Conservation (phyloP, 2,329 filamentous ascomycete genomes). For the Aureobasidium sp. region DNA sequence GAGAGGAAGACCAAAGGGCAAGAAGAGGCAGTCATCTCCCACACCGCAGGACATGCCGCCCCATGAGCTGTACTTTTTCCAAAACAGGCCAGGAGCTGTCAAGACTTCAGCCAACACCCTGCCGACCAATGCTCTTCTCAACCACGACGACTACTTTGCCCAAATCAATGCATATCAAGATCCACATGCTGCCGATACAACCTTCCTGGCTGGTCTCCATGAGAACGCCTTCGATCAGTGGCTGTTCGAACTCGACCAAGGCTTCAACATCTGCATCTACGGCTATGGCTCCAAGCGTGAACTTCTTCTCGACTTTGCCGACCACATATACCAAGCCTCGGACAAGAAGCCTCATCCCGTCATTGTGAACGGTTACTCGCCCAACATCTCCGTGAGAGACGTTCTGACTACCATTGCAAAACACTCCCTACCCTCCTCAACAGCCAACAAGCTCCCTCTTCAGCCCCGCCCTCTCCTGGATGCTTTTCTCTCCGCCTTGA, state of each 20-base stretch:
- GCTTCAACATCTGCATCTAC: constrained; percentile 85
- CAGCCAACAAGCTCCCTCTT: constrained; percentile 50
- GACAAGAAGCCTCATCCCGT: constrained; percentile 55
- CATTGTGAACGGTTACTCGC: constrained; percentile 78
- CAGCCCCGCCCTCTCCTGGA: constrained; percentile 65
- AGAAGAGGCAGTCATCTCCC: constrained; percentile 56
- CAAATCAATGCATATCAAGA: constrained; percentile 59
- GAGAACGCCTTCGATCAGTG: constrained; percentile 81
- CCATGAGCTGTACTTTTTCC: constrained; percentile 88
- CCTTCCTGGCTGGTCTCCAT: constrained; percentile 68
- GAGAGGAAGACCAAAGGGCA: constrained; percentile 49
- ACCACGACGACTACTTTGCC: constrained; percentile 86
- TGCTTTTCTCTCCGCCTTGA: constrained; percentile 56
- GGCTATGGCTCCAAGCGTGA: constrained; percentile 84
- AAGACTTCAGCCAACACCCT: constrained; percentile 87
- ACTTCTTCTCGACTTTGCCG: constrained; percentile 68
- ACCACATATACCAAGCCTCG: constrained; percentile 53
- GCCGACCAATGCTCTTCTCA: constrained; percentile 65
- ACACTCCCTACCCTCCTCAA: constrained; percentile 46
- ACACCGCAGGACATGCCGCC: constrained; percentile 75
- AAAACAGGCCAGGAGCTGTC: constrained; percentile 72
- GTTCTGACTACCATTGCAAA: constrained; percentile 62
- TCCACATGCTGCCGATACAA: constrained; percentile 62
- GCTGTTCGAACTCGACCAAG: constrained; percentile 80
- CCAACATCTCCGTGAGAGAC: constrained; percentile 59